phyloP scores from a whole-genome alignment of 2,329 filamentous ascomycete genomes.

The Colletotrichum acutatum region DNA sequence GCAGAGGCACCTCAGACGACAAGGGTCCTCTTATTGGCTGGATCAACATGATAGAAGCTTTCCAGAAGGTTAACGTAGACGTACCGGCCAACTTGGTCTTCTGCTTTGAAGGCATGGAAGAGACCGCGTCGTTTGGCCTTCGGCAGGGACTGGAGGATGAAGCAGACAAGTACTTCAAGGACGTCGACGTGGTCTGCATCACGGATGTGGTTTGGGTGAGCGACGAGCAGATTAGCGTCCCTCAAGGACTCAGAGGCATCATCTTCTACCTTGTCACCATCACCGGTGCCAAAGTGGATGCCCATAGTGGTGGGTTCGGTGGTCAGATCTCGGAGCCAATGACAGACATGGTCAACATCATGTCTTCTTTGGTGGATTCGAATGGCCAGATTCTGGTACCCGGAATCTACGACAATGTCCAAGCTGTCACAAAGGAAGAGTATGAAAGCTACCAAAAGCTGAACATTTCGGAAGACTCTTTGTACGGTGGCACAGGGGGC shows the following conservation, averaged over 20 bases:
- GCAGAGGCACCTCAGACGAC: conserved; percentile 94
- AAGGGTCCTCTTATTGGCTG: conserved; percentile 97
- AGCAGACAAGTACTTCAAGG: conserved; percentile 92
- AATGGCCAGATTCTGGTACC: conserved; percentile 93
- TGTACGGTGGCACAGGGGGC: conserved; percentile 91
- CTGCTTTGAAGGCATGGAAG: conserved; percentile 99
- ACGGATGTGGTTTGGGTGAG: conserved; percentile 99
- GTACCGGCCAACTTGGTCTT: conserved; percentile 98
- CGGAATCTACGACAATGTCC: conserved; percentile 92
- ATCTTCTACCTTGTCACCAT: conserved; percentile 97
- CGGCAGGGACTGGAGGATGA: conserved; percentile 94
- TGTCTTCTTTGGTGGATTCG: conserved; percentile 87
- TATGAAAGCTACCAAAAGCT: conserved; percentile 88
- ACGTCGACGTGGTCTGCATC: conserved; percentile 96
- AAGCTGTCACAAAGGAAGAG: conserved; percentile 87
- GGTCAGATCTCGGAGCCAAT: conserved; percentile 97
- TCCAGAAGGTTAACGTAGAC: conserved; percentile 92
- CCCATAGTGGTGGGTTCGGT: conserved; percentile 97
- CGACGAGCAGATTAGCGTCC: conserved; percentile 97
- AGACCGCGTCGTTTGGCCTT: conserved; percentile 95
- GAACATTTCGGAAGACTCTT: conserved; percentile 93
- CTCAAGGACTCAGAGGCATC: conserved; percentile 95
- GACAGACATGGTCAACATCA: conserved; percentile 89
- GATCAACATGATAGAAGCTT: conserved; percentile 97
- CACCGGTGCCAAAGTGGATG: conserved; percentile 89